Conservation (phyloP, 345 rosid species). For the Toxicodendron radicans region DNA sequence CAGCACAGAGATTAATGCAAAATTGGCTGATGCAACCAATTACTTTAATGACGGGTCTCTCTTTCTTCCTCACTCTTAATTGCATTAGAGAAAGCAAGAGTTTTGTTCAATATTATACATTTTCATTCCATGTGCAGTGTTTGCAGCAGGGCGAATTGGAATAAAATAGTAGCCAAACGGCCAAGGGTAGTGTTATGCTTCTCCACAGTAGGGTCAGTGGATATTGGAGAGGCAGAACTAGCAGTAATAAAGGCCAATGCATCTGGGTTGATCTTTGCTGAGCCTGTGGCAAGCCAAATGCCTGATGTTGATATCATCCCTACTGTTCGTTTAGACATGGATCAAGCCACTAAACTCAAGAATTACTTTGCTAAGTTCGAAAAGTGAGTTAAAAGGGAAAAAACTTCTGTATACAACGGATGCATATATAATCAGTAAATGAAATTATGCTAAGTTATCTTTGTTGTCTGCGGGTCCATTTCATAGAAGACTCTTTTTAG, state of each 20-base stretch:
- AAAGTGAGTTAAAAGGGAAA: conserved; percentile 27
- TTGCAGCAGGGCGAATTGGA: conserved; percentile 44
- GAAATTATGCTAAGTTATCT: too few relatives aligned
- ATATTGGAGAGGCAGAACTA: conserved; percentile 44
- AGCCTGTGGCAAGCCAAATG: conserved; percentile 46
- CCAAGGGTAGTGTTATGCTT: conserved; percentile 51
- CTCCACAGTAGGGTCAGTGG: conserved; percentile 42
- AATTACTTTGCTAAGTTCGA: conserved; percentile 41
- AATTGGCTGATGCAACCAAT: conserved; percentile 36
- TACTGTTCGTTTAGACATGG: conserved; percentile 49
- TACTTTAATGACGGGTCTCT: conserved; percentile 54
- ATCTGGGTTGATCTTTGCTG: conserved; percentile 53
- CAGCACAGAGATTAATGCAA: conserved; percentile 41
- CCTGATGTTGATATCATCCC: conserved; percentile 54
- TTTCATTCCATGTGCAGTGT: conserved; percentile 27
- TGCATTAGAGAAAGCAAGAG: too few relatives aligned
- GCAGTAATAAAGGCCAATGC: conserved; percentile 55
- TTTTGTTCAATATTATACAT: background rate
- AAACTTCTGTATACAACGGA: too few relatives aligned
- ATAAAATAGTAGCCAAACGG: conserved; percentile 36
- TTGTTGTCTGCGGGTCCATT: too few relatives aligned
- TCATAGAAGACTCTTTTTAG: too few relatives aligned
- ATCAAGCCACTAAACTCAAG: conserved; percentile 49
- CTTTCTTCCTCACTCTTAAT: background rate
- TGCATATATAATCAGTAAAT: too few relatives aligned